Conservation (phyloP, 441 rosid species). For the Populus trichocarpa region DNA sequence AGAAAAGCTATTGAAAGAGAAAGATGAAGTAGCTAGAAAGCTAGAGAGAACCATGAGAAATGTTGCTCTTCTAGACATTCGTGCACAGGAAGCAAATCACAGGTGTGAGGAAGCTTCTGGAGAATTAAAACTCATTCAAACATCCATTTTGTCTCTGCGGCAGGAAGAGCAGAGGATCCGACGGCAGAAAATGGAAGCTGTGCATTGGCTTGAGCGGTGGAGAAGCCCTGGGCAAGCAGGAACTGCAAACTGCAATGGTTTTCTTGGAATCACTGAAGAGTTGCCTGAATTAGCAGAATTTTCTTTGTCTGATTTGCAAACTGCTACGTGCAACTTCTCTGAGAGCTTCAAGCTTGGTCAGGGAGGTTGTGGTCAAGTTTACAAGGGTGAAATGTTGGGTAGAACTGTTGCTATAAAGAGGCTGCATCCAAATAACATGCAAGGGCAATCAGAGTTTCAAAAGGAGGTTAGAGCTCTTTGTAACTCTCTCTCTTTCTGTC, state of each 20-base stretch:
- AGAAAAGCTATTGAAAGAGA: constrained; percentile 44
- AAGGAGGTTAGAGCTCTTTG: constrained; percentile 45
- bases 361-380: constrained; percentile 62
- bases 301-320: constrained; percentile 49
- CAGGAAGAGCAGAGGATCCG: constrained; percentile 57
- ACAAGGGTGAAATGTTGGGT: constrained; percentile 80
- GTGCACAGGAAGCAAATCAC: constrained; percentile 44
- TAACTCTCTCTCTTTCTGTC: constrained; percentile 4
- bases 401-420: constrained; percentile 74
- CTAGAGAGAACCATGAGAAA: constrained; percentile 51
- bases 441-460: constrained; percentile 63
- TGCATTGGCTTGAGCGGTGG: constrained; percentile 69
- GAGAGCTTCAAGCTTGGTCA: constrained; percentile 68
- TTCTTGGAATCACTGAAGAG: constrained; percentile 44
- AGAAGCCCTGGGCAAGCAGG: constrained; percentile 43
- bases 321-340: constrained; percentile 73
- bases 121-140: constrained; percentile 44
- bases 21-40: constrained; percentile 40
- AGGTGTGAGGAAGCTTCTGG: constrained; percentile 45
- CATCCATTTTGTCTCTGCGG: constrained; percentile 49
- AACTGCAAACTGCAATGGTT: constrained; percentile 43
- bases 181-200: constrained; percentile 64
- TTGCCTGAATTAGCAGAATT: constrained; percentile 58
- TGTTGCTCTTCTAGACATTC: constrained; percentile 51
- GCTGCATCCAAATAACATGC: constrained; percentile 56